Conservation (phyloP, 305 asterid genomes). For the Lippia alba region DNA sequence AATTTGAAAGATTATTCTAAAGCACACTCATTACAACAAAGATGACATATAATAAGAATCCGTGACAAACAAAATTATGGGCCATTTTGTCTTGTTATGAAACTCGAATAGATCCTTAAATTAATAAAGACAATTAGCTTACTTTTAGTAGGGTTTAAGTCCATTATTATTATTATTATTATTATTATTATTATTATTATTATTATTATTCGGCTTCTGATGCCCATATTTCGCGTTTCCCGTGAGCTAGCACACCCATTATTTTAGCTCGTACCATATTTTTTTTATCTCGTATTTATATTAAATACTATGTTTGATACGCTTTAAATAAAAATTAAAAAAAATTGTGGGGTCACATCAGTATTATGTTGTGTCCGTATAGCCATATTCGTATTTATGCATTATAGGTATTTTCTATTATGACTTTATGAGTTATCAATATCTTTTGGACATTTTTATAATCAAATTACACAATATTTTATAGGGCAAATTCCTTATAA, state of each 20-base stretch:
- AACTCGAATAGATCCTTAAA: slow-evolving; percentile 13
- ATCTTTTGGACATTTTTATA: no score
- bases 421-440: no score
- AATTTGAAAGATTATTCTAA: slow-evolving; percentile 1
- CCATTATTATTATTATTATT: background rate
- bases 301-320: no score
- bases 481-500: no score
- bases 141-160: slow-evolving; percentile 19
- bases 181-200: background rate
- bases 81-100: slow-evolving; percentile 42
- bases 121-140: background rate
- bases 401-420: no score
- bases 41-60: slow-evolving; percentile 16
- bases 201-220: slow-evolving; percentile 26
- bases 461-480: no score
- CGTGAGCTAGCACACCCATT: background rate
- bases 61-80: slow-evolving; percentile 46
- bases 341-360: no score
- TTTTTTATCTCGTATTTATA: background rate
- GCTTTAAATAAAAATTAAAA: no score
- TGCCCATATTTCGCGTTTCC: slow-evolving; percentile 27
- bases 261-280: background rate
- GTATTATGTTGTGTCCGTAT: no score
- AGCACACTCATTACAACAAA: slow-evolving; percentile 19
- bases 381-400: no score